Evolutionary conservation across 1,284 basidiomycete genomes (phyloP).

Genomic region (Pterula multifida): DNA sequence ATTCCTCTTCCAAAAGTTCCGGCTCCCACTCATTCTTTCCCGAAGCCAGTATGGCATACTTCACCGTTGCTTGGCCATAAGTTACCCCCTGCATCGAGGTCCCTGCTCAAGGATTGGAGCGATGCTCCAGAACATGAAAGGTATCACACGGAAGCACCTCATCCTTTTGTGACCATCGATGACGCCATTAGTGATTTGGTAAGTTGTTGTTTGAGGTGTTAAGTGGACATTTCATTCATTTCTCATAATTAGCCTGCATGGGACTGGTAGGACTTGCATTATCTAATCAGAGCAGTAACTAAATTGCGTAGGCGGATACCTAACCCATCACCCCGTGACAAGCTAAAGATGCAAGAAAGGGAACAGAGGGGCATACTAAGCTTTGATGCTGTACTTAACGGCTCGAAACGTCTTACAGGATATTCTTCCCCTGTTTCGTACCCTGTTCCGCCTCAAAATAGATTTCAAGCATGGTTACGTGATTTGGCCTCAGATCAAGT

Average conservation of each 20-base stretch:
- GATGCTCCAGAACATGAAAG: background rate
- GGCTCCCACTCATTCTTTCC: background rate
- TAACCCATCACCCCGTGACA: slow-evolving; percentile 24
- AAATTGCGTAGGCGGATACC: slow-evolving; percentile 35
- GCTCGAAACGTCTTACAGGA: slow-evolving; percentile 23
- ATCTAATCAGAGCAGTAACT: background rate
- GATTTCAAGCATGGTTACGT: slow-evolving; percentile 47
- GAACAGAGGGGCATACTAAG: slow-evolving; percentile 26
- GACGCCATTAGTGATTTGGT: slow-evolving; percentile 61
- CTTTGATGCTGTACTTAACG: slow-evolving; percentile 22
- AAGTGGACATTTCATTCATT: background rate
- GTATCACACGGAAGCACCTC: background rate
- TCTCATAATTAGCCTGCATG: slow-evolving; percentile 38
- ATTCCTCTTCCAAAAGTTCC: background rate
- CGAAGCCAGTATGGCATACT: background rate
- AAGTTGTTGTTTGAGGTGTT: slow-evolving; percentile 17
- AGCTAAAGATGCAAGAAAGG: slow-evolving; percentile 20
- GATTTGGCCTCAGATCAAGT: slow-evolving; percentile 18
- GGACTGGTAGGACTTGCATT: slow-evolving; percentile 36
- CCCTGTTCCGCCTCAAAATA: slow-evolving; percentile 31
- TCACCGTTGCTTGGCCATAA: background rate
- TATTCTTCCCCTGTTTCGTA: slow-evolving; percentile 34
- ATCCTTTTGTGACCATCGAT: slow-evolving; percentile 32
- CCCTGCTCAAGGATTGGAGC: background rate
- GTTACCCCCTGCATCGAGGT: background rate